Base-by-base conservation (phyloP, 495 filamentous ascomycete species). In the Xylaria castorea region DNA sequence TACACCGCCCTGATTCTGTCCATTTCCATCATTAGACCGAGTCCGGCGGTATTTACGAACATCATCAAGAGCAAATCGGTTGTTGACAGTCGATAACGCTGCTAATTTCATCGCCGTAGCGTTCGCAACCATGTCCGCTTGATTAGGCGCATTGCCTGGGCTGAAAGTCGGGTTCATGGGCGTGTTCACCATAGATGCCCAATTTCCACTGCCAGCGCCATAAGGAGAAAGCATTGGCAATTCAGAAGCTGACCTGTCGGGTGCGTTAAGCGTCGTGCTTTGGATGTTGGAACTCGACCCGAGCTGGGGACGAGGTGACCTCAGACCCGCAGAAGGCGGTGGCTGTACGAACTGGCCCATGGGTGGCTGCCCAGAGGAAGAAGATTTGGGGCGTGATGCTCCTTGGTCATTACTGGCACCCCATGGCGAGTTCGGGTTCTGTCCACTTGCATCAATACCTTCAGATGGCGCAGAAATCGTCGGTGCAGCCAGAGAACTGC, bases 101-200 rank as follows among this genome's bases (percentile, higher is more conserved):
- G 96, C 96, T 53, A 99, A 88, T 82, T 98, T 99, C 96, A 99
- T 99, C 20, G 96, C 96, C 12, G 96, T 98, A 11, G 96, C 97
- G 80, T 98, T 98, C 57, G 96, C 96, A 68, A 99, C 93, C 95
- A 99, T 98, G 76, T 99, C 97, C 20, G 95, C 96, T 78, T 97
- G 94, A 64, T 87, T 90, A 46, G 84, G 86, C 42, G 81, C 82
- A 72, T 85, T 84, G 70, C 83, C 85, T 72, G 83, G 73, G 82
- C 90, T 84, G 80, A 99, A 99, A 66, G 89, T 95, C 7, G 93
- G 83, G 32, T 94, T 94, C 93, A 98, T 97, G 1, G 96, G 96
- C 3, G 96, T 99, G 84, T 97, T 98, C 73, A 95, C 91, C 92
- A 97, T 96, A 32, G 96, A 98, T 44, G 97, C 96, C 96, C 96